Evolutionary conservation across 225 moss, liverwort and hornwort species (phyloP).

Genomic region (Physcomitrellopsis africana): DNA sequence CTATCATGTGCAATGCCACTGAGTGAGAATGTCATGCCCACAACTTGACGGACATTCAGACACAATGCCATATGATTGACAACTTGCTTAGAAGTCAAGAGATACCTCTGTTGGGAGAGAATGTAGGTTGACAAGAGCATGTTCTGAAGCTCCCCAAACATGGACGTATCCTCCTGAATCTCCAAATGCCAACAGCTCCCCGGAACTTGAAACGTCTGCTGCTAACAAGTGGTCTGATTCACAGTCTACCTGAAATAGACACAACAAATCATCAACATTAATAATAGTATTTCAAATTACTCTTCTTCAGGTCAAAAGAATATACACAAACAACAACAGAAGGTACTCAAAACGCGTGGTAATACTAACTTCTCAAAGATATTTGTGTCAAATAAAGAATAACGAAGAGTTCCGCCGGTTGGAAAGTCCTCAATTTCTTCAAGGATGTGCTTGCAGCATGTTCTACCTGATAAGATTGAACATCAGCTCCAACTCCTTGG

Average conservation of each 20-base stretch:
- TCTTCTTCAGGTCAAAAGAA: constrained; percentile 9
- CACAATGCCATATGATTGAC: constrained; percentile 14
- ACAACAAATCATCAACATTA: constrained; percentile 25
- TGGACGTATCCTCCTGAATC: constrained; percentile 71
- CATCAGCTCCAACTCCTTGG: constrained; percentile 68
- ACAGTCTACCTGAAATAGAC: constrained; percentile 61
- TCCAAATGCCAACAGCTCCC: constrained; percentile 75
- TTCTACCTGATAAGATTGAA: constrained; percentile 63
- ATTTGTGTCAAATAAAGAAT: neutral
- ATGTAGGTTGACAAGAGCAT: constrained; percentile 63
- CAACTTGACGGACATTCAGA: constrained; percentile 28
- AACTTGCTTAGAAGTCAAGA: constrained; percentile 30
- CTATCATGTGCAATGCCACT: constrained; percentile 32
- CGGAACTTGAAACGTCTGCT: constrained; percentile 75
- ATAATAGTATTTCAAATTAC: neutral
- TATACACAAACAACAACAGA: neutral
- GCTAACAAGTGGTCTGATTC: constrained; percentile 61
- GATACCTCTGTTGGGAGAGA: constrained; percentile 70
- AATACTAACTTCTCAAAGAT: constrained; percentile 17
- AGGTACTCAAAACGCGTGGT: neutral
- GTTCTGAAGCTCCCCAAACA: constrained; percentile 71
- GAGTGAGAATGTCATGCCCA: constrained; percentile 25
- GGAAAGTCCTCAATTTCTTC: neutral
- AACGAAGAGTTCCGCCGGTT: constrained; percentile 10
- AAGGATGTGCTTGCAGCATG: neutral